Conservation (phyloP, 164 flowering plant species). For the Liquidambar formosana region DNA sequence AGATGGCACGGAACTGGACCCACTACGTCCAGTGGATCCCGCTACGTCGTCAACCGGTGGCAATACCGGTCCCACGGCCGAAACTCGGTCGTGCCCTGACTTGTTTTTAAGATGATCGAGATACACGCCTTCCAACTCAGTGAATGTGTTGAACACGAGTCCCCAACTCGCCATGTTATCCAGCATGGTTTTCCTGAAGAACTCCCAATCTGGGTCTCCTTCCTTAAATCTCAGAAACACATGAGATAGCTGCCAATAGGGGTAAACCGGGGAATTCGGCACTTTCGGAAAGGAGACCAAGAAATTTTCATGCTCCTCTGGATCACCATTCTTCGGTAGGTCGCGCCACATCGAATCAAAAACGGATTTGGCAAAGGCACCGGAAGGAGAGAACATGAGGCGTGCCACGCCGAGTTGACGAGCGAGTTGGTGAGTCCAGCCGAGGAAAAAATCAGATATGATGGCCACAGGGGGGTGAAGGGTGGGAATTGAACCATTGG, state of each 20-base stretch:
- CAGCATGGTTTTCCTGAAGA: not conserved
- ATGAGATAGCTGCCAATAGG: conserved; percentile 26
- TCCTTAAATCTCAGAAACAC: not conserved
- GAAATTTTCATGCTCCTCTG: not conserved
- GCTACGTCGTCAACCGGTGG: not conserved
- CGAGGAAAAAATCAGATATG: conserved; percentile 39
- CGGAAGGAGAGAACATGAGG: conserved; percentile 42
- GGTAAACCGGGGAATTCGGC: conserved; percentile 3
- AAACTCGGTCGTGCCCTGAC: conserved; percentile 27
- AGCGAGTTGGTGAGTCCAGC: conserved; percentile 44
- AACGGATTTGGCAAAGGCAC: conserved; percentile 22
- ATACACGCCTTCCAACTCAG: conserved; percentile 28
- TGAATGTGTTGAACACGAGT: conserved; percentile 28
- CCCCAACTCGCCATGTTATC: conserved; percentile 37
- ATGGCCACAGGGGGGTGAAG: conserved; percentile 27
- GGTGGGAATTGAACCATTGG: conserved; percentile 30
- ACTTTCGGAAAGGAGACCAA: not conserved
- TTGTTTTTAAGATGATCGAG: conserved; percentile 21
- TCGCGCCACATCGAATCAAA: conserved; percentile 15
- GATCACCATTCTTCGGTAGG: not conserved
- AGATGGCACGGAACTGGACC: conserved; percentile 12
- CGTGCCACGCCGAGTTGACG: conserved; percentile 27
- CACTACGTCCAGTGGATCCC: conserved; percentile 9
- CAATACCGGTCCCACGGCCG: conserved; percentile 45
- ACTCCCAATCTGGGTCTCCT: conserved; percentile 24